Evolutionary conservation across 1,139 yeast species (phyloP).

Genomic region (Geotrichum klebahnii): DNA sequence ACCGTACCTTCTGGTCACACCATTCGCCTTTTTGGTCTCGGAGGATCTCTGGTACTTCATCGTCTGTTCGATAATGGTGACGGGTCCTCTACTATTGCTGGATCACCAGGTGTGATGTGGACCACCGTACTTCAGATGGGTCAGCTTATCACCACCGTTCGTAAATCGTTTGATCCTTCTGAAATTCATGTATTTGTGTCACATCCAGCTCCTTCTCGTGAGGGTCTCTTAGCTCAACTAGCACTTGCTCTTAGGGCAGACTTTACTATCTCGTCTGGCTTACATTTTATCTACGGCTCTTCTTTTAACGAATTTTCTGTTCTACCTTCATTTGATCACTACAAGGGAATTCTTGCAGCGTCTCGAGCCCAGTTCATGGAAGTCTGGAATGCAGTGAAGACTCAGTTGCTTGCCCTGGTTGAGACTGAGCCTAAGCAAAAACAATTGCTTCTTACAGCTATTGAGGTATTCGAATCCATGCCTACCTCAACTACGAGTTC

Average conservation of each 20-base stretch:
- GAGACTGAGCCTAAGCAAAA: conserved; percentile 38
- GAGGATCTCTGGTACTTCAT: conserved; percentile 66
- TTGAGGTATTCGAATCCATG: conserved; percentile 60
- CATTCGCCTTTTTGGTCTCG: conserved; percentile 61
- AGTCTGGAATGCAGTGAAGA: conserved; percentile 59
- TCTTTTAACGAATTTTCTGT: conserved; percentile 67
- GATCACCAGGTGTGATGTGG: conserved; percentile 76
- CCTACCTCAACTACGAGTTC: conserved; percentile 45
- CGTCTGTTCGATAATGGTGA: conserved; percentile 66
- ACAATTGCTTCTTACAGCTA: conserved; percentile 49
- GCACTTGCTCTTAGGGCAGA: conserved; percentile 67
- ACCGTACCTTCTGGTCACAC: conserved; percentile 44
- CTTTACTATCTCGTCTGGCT: conserved; percentile 65
- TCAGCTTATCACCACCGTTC: conserved; percentile 50
- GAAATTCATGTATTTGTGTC: conserved; percentile 61
- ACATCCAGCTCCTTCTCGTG: conserved; percentile 65
- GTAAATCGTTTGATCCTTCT: conserved; percentile 40
- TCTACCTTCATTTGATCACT: conserved; percentile 60
- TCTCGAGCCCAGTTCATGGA: conserved; percentile 60
- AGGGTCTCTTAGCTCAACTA: conserved; percentile 63
- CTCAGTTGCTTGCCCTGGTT: conserved; percentile 46
- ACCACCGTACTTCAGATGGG: conserved; percentile 68
- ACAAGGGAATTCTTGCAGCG: conserved; percentile 48
- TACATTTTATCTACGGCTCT: conserved; percentile 69
- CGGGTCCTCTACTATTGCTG: conserved; percentile 48